A percentile compares a stretch with the other conserved stretches of the same genome.
Conservation (phyloP, 2,329 filamentous ascomycete species). For the Phoma herbarum region DNA sequence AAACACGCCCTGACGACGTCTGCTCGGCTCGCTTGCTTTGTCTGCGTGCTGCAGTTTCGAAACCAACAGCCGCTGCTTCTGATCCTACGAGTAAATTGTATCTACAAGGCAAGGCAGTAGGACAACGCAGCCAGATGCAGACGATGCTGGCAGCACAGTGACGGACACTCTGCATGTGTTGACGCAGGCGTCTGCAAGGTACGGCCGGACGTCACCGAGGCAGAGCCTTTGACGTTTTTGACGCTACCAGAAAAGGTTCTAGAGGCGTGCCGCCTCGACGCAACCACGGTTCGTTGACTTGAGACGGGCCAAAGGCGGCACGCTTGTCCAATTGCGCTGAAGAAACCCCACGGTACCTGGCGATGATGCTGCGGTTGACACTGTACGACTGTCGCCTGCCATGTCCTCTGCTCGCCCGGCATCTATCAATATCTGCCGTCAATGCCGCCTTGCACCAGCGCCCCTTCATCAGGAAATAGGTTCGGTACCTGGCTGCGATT, state of each 20-base stretch:
- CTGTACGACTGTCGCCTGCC: conserved; percentile 9
- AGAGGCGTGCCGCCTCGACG: conserved; percentile 6
- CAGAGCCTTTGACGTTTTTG: conserved; percentile 12
- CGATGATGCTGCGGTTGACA: conserved; percentile 3
- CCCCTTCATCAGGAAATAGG: conserved; percentile 24
- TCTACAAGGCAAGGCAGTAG: conserved; percentile 3
- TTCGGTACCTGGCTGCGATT: conserved; percentile 19
- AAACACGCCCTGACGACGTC: conserved; percentile 2
- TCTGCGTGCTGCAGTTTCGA: conserved; percentile 12
- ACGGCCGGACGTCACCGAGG: conserved; percentile 21
- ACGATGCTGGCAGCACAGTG: neutral
- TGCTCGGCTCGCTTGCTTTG: conserved; percentile 14
- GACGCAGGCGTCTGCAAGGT: conserved; percentile 21
- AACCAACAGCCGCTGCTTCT: conserved; percentile 7
- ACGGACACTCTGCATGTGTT: conserved; percentile 8
- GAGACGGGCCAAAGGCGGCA: conserved; percentile 12
- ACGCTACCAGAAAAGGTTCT: conserved; percentile 19
- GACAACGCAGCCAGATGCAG: neutral
- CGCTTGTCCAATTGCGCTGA: neutral
- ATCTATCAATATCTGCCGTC: conserved; percentile 14
- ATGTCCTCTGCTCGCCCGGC: conserved; percentile 14
- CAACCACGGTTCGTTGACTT: conserved; percentile 18
- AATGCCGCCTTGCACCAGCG: conserved; percentile 28
- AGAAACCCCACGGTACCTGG: neutral
- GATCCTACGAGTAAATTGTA: neutral